Evolutionary conservation across 768 basidiomycete species (phyloP).

Genomic region (Phanerodontia chrysosporium): DNA sequence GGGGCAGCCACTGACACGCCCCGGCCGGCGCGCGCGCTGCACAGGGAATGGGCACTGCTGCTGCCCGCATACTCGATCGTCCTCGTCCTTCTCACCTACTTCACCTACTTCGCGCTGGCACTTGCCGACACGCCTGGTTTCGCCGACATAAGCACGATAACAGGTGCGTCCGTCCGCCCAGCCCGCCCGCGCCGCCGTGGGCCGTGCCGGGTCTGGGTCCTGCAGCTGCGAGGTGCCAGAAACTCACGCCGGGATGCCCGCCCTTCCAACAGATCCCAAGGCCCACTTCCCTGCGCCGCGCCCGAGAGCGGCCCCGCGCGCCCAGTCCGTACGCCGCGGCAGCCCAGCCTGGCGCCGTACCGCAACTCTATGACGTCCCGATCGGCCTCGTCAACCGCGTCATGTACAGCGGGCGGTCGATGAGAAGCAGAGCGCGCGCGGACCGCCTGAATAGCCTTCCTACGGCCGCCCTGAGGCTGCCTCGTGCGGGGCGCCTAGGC

Average conservation of each 20-base stretch:
- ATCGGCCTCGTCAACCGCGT: constrained; percentile 77
- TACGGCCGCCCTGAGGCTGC: not conserved
- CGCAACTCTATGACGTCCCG: constrained; percentile 78
- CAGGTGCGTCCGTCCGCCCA: constrained; percentile 42
- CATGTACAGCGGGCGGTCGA: constrained; percentile 37
- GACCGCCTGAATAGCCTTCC: not conserved
- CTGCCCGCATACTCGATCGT: constrained; percentile 76
- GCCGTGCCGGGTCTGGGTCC: not conserved
- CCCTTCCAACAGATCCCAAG: constrained; percentile 57
- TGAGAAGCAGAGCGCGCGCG: not conserved
- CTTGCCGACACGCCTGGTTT: constrained; percentile 68
- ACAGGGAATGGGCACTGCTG: constrained; percentile 84
- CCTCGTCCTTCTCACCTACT: constrained; percentile 69
- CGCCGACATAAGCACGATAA: constrained; percentile 59
- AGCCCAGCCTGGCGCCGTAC: constrained; percentile 42
- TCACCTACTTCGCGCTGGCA: constrained; percentile 72
- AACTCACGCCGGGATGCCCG: constrained; percentile 10
- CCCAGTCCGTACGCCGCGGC: constrained; percentile 46
- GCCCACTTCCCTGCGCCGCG: constrained; percentile 39
- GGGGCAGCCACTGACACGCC: not conserved
- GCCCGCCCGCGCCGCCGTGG: not conserved
- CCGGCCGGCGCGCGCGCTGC: not conserved
- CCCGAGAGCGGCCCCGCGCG: constrained; percentile 10
- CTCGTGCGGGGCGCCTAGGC: not conserved
- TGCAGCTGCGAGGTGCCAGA: not conserved